Base-by-base conservation (phyloP, 78 protist species). In the Abeoforma whisleri region DNA sequence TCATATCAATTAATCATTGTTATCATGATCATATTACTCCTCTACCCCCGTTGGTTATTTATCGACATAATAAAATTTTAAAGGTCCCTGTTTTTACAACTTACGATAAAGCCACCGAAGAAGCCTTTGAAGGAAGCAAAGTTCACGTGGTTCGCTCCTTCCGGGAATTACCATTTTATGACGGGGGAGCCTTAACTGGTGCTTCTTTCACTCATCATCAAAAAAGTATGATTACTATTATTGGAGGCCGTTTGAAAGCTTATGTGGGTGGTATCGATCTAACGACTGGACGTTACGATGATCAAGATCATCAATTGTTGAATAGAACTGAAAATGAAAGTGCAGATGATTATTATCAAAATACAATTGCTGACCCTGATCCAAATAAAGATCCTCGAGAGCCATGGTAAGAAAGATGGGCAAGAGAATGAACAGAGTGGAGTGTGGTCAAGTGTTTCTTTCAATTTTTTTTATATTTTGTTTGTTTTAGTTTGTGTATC, bases 131-230 rank as follows among this genome's bases (percentile, higher is more conserved):
- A 48, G 79, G 28, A 35, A n/a, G 75, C 23, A 25, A 74, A 25
- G 79, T 74, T 0, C 33, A n/a, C 25, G 79, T 48, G 75, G 36
- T 74, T 0, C 79, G 79, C 33, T 35, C 79, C 34, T n/a, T 25
- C 79, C 79, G 79, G 57, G 75, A 48, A 25, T 25, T 74, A n/a
- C 79, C 79, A 30, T 25, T 22, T 62, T 25, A 25, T 62, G 70
- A 62, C 70, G 70, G 70, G 70, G 70, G 70, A 62, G 70, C 35
- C 35, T 79, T 79, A 25, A 74, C 23, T 35, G 85, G 69, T 32
- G 71, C n/a, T 16, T 12, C 12, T 39, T 81, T 57, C 71, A 81
- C 85, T 31, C 85, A 81, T 28, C 85, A 81, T 39, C 85, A 81
- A 32, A 81, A 81, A 39, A 8, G 2, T 0, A 74, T 81, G 71